Evolutionary conservation across 345 rosid species (phyloP), one percentile per base, ranked within the genome.

Genomic region (Populus euphratica): DNA sequence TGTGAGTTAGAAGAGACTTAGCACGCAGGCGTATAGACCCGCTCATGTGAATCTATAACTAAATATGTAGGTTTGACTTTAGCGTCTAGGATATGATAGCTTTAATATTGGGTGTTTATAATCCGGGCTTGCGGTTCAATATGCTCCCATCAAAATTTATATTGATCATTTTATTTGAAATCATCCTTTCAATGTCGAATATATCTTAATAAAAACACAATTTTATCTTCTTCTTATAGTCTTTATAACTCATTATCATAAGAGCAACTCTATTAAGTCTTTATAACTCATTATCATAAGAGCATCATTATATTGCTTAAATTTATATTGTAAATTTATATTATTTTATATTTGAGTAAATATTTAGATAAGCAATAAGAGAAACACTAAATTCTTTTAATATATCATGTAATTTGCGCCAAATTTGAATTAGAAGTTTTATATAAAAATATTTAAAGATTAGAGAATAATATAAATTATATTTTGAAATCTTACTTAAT

Each of bases 101-200:
- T 0, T 0, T 4, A 4, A 5, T 0, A 0, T 5, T 0, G 0
- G 35, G 35, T 33, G 36, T 33, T 0, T 27, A 27, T 27, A 27
- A 1, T 27, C 1, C 29, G 1, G 29, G 29, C 1, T 27, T 33
- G 35, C 5, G 4, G 5, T 0, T 5, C 5, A 33, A 0, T 0
- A 4, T 33, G 0, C 0, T 3, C 29, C 0, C 5, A 33, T 0
- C 0, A 33, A 33, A 33, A 33, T 33, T 33, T 33, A 0, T 5
- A 4, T 0, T 4, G 5, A 33, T 0, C 0, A 0, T 33, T 33
- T 33, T 33, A 0, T 33, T 0, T 0, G 0, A 4, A 33, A 33
- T 4, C 0, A 33, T 4, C 0, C 0, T 0, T 33, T 33, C 0
- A 33, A 33, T 33, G 0, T 0, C 4, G 3, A 33, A 33, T 4